Conservation (phyloP, 495 filamentous ascomycete genomes). For the Penicillium angulare region DNA sequence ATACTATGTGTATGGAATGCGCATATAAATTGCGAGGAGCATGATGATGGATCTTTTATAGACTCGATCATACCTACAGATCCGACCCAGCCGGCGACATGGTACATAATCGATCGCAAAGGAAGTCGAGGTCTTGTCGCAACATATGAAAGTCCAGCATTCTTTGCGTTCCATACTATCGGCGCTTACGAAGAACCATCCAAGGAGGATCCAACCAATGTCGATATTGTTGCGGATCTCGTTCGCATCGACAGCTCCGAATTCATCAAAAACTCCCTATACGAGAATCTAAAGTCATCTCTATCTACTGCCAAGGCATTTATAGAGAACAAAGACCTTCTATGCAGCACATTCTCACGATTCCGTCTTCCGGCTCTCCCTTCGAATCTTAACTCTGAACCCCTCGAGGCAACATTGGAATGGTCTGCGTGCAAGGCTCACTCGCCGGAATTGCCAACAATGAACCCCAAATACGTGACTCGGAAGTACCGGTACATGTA, state of each 20-base stretch:
- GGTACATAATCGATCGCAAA: conserved; percentile 68
- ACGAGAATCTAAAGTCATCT: conserved; percentile 56
- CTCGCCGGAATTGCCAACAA: conserved; percentile 61
- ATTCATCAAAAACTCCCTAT: conserved; percentile 48
- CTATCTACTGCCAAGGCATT: conserved; percentile 28
- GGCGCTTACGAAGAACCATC: conserved; percentile 67
- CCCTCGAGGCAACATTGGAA: conserved; percentile 26
- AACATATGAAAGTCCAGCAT: conserved; percentile 55
- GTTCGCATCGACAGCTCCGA: conserved; percentile 55
- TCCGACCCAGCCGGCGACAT: conserved; percentile 48
- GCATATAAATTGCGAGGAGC: conserved; percentile 55
- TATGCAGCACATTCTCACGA: conserved; percentile 41
- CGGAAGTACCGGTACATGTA: conserved; percentile 64
- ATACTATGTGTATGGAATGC: conserved; percentile 66
- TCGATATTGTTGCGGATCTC: conserved; percentile 58
- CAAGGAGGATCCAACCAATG: conserved; percentile 29
- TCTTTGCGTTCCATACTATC: conserved; percentile 75
- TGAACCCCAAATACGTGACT: conserved; percentile 59
- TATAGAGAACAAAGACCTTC: conserved; percentile 24
- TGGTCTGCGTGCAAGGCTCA: conserved; percentile 32
- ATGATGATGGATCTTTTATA: conserved; percentile 37
- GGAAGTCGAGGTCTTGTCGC: conserved; percentile 54
- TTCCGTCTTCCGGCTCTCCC: conserved; percentile 48
- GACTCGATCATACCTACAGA: conserved; percentile 43
- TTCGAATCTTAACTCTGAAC: conserved; percentile 4